Base-by-base conservation (phyloP, 768 basidiomycete species). In the Lactarius pseudohatsudake region DNA sequence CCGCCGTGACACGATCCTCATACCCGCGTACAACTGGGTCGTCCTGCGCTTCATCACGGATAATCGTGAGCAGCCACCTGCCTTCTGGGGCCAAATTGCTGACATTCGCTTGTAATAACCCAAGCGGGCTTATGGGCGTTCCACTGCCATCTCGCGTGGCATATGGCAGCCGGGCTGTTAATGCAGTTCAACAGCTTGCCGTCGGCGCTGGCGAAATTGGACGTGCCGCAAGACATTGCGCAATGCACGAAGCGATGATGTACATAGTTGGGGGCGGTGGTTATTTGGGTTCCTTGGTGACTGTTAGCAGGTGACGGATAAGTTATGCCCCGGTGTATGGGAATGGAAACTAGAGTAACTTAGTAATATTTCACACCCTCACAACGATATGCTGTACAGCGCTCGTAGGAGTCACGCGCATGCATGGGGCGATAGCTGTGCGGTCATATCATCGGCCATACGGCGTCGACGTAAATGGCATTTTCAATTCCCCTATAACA, bases 51-150 rank as follows among this genome's bases (percentile, higher is more conserved):
- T n/a, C n/a, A n/a, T n/a, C n/a, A n/a, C n/a, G 4, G 61, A 70
- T 61, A 70, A 68, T 38, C 67, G 67, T 70, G 41, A 61, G 62
- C 62, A 0, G 66, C n/a, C n/a, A n/a, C n/a, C n/a, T n/a, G n/a
- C n/a, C n/a, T n/a, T n/a, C n/a, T n/a, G n/a, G n/a, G n/a, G n/a
- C n/a, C n/a, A n/a, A n/a, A n/a, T n/a, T n/a, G n/a, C n/a, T n/a
- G n/a, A n/a, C n/a, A n/a, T n/a, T n/a, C n/a, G n/a, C n/a, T n/a
- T n/a, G n/a, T n/a, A n/a, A n/a, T n/a, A n/a, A n/a, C n/a, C n/a
- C n/a, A n/a, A n/a, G n/a, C n/a, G n/a, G n/a, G n/a, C n/a, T n/a
- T n/a, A n/a, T n/a, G n/a, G n/a, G n/a, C n/a, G n/a, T n/a, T n/a
- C n/a, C n/a, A n/a, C n/a, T n/a, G n/a, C n/a, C n/a, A n/a, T n/a